Percentiles rank a stretch among this genome's conserved stretches.
Conservation (phyloP, 116 monocot species). For the Papilionanthe hybrid region DNA sequence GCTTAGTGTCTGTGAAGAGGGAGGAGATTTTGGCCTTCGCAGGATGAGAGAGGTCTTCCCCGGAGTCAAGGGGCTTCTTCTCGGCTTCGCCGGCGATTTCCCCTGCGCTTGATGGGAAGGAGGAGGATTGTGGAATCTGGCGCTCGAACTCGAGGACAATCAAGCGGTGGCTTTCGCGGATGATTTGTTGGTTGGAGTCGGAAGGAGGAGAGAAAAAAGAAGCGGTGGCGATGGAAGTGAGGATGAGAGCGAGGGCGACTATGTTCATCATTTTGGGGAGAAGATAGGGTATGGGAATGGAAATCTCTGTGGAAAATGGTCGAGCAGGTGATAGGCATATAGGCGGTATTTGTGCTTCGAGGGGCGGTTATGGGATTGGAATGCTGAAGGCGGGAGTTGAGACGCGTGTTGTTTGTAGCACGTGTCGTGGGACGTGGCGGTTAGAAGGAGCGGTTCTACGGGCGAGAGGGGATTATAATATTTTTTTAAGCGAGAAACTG, state of each 20-base stretch:
- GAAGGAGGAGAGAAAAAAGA: constrained; percentile 44
- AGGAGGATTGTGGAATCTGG: constrained; percentile 3
- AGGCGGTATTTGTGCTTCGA: background rate
- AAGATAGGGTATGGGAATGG: background rate
- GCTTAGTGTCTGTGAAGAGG: constrained; percentile 20
- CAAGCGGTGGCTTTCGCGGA: constrained; percentile 68
- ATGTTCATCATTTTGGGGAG: constrained; percentile 51
- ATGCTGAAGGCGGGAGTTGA: too few relatives aligned
- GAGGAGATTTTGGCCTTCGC: constrained; percentile 15
- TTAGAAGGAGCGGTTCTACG: too few relatives aligned
- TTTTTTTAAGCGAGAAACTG: too few relatives aligned
- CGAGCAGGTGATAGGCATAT: background rate
- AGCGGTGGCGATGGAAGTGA: constrained; percentile 55
- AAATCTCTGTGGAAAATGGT: background rate
- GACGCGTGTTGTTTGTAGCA: too few relatives aligned
- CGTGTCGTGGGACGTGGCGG: too few relatives aligned
- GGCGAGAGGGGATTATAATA: too few relatives aligned
- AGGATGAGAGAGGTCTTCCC: constrained; percentile 42
- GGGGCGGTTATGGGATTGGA: background rate
- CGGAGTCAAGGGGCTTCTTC: constrained; percentile 18
- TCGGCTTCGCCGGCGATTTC: constrained; percentile 32
- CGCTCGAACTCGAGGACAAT: constrained; percentile 68
- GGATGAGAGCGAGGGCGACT: constrained; percentile 37
- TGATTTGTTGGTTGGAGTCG: constrained; percentile 1
- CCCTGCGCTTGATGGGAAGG: background rate